Conservation (phyloP, 805 yeast species). For the Hanseniaspora jakobsenii region DNA sequence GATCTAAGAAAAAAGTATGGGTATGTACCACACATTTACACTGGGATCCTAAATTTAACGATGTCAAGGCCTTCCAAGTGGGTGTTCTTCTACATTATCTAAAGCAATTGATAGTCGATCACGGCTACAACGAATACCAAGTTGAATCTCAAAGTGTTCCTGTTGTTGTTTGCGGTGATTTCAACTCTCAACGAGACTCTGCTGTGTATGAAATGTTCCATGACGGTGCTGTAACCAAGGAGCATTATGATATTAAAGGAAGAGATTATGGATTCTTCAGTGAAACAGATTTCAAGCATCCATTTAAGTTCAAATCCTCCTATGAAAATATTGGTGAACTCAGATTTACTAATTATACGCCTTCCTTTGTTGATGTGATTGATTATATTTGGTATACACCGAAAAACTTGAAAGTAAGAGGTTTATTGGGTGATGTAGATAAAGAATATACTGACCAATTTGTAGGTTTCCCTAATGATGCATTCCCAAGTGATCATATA, state of each 20-base stretch:
- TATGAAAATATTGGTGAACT: constrained; percentile 77
- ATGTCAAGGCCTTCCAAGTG: constrained; percentile 90
- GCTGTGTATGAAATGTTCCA: constrained; percentile 88
- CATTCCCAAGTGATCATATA: constrained; percentile 89
- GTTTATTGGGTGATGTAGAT: constrained; percentile 76
- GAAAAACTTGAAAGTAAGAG: constrained; percentile 64
- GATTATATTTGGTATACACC: constrained; percentile 95
- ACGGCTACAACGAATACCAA: constrained; percentile 18
- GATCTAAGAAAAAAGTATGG: constrained; percentile 58
- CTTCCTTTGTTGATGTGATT: constrained; percentile 82
- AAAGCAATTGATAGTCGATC: constrained; percentile 46
- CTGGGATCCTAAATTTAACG: constrained; percentile 96
- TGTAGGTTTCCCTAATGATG: constrained; percentile 88
- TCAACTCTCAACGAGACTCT: constrained; percentile 72
- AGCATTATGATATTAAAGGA: constrained; percentile 71
- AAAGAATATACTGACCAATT: constrained; percentile 58
- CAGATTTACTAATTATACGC: constrained; percentile 90
- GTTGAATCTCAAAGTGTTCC: constrained; percentile 43
- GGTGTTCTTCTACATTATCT: constrained; percentile 84
- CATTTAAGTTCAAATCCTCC: constrained; percentile 70
- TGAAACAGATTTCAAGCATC: constrained; percentile 74
- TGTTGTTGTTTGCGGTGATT: constrained; percentile 87
- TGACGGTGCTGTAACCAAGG: constrained; percentile 55
- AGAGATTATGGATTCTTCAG: constrained; percentile 87
- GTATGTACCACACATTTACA: constrained; percentile 89